phyloP scores from a whole-genome alignment of 306 rosid species.

The Dryas octopetala region DNA sequence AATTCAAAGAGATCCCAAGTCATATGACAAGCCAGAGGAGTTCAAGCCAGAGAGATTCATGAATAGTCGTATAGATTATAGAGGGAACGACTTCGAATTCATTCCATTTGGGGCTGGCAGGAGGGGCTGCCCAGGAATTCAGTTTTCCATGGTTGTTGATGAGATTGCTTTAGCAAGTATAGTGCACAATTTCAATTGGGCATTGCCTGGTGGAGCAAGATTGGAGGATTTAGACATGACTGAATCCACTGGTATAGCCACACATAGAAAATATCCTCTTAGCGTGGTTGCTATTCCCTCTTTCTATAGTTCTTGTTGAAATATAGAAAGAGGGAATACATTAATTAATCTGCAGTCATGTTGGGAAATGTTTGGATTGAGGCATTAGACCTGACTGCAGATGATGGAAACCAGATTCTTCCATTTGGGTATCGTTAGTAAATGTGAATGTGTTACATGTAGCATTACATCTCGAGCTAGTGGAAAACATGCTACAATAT shows the following conservation, averaged over 20 bases:
- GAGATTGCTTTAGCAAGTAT: conserved; percentile 37
- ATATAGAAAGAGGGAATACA: too few relatives aligned
- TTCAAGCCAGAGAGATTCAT: conserved; percentile 39
- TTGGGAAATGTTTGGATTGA: too few relatives aligned
- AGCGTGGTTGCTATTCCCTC: conserved; percentile 8
- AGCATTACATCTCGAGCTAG: too few relatives aligned
- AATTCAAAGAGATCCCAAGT: conserved; percentile 32
- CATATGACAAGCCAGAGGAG: conserved; percentile 32
- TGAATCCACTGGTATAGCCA: conserved; percentile 21
- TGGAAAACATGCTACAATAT: too few relatives aligned
- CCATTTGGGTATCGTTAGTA: too few relatives aligned
- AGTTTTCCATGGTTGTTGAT: conserved; percentile 22
- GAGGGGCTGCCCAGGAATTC: conserved; percentile 22
- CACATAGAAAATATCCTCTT: conserved; percentile 34
- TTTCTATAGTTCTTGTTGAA: neutral
- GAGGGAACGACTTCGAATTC: conserved; percentile 28
- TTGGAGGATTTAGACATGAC: conserved; percentile 32
- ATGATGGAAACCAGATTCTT: too few relatives aligned
- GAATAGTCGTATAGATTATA: conserved; percentile 6
- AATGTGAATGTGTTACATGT: too few relatives aligned
- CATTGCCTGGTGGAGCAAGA: conserved; percentile 4
- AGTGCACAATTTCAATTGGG: conserved; percentile 34
- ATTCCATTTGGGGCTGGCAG: conserved; percentile 42
- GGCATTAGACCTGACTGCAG: too few relatives aligned
- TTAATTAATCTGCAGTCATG: too few relatives aligned